Evolutionary conservation across 805 yeast genomes (phyloP).

Genomic region (Teunomyces barrocoloradensis): DNA sequence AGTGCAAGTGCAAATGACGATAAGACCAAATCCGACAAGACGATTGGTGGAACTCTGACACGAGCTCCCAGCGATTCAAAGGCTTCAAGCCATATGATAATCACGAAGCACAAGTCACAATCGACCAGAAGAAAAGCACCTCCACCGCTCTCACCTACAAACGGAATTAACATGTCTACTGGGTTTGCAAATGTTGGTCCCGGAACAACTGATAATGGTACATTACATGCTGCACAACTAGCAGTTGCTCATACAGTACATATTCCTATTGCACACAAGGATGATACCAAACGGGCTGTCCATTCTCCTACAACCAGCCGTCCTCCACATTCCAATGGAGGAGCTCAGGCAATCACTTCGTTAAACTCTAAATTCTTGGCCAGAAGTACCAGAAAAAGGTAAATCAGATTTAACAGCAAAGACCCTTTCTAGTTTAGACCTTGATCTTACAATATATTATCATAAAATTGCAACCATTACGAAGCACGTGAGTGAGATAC

Average conservation of each 20-base stretch:
- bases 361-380: conserved; percentile 63
- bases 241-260: conserved; percentile 37
- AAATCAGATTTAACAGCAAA: conserved; percentile 3
- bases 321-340: conserved; percentile 10
- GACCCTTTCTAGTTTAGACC: neutral
- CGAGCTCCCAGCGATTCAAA: neutral
- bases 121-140: conserved; percentile 30
- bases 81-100: conserved; percentile 11
- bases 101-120: conserved; percentile 14
- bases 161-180: conserved; percentile 26
- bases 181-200: conserved; percentile 20
- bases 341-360: conserved; percentile 40
- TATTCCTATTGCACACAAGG: conserved; percentile 21
- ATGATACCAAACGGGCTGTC: conserved; percentile 12
- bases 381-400: conserved; percentile 48
- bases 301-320: conserved; percentile 4
- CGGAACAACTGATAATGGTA: conserved; percentile 22
- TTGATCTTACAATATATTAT: neutral
- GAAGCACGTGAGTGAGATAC: no score
- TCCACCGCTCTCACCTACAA: conserved; percentile 21
- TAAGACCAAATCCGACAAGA: neutral
- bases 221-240: conserved; percentile 43
- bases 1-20: conserved; percentile 3
- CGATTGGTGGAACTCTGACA: neutral
- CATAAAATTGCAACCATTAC: neutral